Evolutionary conservation across 345 rosid species (phyloP).

Genomic region (Gossypium longicalyx): DNA sequence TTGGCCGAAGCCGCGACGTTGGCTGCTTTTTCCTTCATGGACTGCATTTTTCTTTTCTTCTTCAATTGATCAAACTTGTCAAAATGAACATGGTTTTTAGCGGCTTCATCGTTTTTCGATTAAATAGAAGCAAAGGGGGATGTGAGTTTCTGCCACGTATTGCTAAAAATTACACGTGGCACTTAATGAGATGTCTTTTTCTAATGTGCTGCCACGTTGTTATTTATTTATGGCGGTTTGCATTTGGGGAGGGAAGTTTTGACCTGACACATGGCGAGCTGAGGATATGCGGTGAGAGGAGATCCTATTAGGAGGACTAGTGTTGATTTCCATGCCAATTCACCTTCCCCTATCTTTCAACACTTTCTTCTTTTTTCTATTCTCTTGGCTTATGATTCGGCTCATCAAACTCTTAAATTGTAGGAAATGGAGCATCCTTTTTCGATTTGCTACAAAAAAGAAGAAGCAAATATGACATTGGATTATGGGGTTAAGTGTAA

Average conservation of each 20-base stretch:
- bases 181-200: not conserved
- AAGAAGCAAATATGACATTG: too few species aligned
- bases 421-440: too few species aligned
- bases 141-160: not conserved
- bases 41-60: slow-evolving; percentile 27
- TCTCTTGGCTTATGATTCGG: too few species aligned
- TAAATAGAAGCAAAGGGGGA: not conserved
- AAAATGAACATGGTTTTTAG: too few species aligned
- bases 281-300: too few species aligned
- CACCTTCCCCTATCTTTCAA: too few species aligned
- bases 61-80: not conserved
- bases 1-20: not conserved
- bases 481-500: too few species aligned
- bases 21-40: slow-evolving; percentile 43
- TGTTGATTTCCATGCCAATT: too few species aligned
- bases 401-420: too few species aligned
- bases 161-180: not conserved
- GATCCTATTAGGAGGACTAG: too few species aligned
- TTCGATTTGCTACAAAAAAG: too few species aligned
- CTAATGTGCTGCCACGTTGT: not conserved
- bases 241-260: not conserved
- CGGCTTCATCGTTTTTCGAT: not conserved
- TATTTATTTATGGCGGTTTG: not conserved
- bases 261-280: not conserved
- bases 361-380: too few species aligned